A percentile compares a stretch with the other conserved stretches of the same genome.
Evolutionary conservation across 139 green algal genomes (phyloP).

Genomic region (Chlamydomonas applanata): DNA sequence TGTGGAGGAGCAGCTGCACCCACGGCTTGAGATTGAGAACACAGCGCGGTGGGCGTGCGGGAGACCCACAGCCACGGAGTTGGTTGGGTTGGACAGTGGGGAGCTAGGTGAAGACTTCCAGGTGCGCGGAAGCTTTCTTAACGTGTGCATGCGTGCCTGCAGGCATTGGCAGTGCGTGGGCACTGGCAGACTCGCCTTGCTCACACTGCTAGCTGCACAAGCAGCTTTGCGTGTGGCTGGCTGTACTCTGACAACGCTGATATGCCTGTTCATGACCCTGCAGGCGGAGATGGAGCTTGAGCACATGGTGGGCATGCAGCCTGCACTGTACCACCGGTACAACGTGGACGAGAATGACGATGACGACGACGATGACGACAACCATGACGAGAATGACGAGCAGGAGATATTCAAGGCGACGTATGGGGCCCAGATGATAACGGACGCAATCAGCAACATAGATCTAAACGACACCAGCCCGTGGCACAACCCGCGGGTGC

Average conservation of each 20-base stretch:
- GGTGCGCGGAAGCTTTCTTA: too few species aligned
- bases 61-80: conserved; percentile 42
- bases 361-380: conserved; percentile 55
- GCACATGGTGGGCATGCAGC: conserved; percentile 57
- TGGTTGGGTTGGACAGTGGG: conserved; percentile 49
- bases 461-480: conserved; percentile 14
- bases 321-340: conserved; percentile 55
- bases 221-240: neutral
- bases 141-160: neutral
- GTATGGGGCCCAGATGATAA: neutral
- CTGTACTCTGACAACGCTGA: neutral
- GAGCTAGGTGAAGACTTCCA: conserved; percentile 47
- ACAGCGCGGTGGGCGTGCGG: conserved; percentile 62
- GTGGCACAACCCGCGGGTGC: conserved; percentile 3
- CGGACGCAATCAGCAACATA: conserved; percentile 14
- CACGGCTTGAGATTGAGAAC: conserved; percentile 56
- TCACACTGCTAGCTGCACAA: too few species aligned
- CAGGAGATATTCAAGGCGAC: conserved; percentile 6
- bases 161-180: neutral
- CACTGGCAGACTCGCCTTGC: too few species aligned
- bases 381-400: conserved; percentile 20
- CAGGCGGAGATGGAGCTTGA: conserved; percentile 61
- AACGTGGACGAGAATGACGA: conserved; percentile 46
- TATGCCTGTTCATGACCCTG: neutral
- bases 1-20: conserved; percentile 33